Conservation (phyloP, 176 grass and related monocot genomes). For the Neostapfia colusana region DNA sequence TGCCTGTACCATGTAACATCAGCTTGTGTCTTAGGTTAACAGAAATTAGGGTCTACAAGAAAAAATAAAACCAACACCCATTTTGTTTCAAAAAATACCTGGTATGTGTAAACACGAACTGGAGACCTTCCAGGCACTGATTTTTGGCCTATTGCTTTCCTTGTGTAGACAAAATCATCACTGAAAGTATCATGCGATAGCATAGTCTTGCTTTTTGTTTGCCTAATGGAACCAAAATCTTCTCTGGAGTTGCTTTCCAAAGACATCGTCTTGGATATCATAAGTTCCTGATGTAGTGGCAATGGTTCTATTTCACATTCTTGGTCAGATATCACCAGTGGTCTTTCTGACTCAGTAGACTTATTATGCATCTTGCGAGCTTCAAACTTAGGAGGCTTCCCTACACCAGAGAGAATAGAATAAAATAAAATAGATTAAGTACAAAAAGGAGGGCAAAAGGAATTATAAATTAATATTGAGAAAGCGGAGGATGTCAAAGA, state of each 20-base stretch:
- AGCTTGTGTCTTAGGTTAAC: neutral
- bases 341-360: constrained; percentile 29
- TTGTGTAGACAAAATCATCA: constrained; percentile 44
- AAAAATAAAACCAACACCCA: constrained; percentile 24
- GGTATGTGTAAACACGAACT: constrained; percentile 72
- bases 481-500: constrained; percentile 26
- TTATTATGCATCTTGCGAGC: constrained; percentile 59
- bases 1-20: neutral
- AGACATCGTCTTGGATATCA: constrained; percentile 33
- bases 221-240: constrained; percentile 43
- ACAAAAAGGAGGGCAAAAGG: neutral
- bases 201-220: constrained; percentile 43
- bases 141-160: constrained; percentile 52
- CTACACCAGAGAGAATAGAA: constrained; percentile 46
- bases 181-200: constrained; percentile 40
- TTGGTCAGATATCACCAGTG: constrained; percentile 48
- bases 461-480: constrained; percentile 14
- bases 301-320: constrained; percentile 54
- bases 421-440: constrained; percentile 16
- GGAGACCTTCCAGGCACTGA: constrained; percentile 49
- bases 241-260: constrained; percentile 32
- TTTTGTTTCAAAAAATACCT: constrained; percentile 47
- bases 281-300: constrained; percentile 43
- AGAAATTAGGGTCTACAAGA: constrained; percentile 3
- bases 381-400: constrained; percentile 83